Percentiles rank a stretch among this genome's conserved stretches.
phyloP scores from a whole-genome alignment of 352 stramenopile genomes.

The Globisporangium paroecandrum region DNA sequence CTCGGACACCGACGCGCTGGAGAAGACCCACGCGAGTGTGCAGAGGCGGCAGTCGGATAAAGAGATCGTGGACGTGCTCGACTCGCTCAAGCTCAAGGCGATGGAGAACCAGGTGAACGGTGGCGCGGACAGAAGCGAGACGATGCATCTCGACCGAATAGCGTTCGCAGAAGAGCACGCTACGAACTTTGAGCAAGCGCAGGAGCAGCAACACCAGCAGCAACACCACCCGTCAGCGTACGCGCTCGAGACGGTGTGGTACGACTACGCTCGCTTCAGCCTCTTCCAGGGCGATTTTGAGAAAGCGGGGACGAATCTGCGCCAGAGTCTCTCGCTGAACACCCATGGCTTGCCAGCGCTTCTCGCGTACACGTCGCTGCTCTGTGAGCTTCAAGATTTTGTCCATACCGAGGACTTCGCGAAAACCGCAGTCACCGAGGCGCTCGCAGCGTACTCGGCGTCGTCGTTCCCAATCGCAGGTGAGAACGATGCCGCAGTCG shows the following conservation, averaged over 20 bases:
- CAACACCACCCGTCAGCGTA: constrained; percentile 4
- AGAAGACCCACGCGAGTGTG: constrained; percentile 23
- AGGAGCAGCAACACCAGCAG: neutral
- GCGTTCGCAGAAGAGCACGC: constrained; percentile 44
- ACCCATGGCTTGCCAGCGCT: constrained; percentile 33
- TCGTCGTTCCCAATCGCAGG: constrained; percentile 5
- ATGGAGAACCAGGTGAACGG: constrained; percentile 72
- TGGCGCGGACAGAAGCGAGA: constrained; percentile 59
- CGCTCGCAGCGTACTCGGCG: constrained; percentile 19
- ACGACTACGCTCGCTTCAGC: constrained; percentile 66
- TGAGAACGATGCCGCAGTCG: neutral
- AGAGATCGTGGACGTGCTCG: constrained; percentile 27
- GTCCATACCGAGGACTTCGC: constrained; percentile 35
- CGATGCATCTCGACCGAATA: constrained; percentile 63
- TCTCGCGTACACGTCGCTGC: constrained; percentile 48
- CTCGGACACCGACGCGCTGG: constrained; percentile 30
- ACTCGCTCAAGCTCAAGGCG: constrained; percentile 44
- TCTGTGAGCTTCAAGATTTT: constrained; percentile 59
- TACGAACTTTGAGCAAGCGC: neutral
- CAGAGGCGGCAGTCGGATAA: constrained; percentile 23
- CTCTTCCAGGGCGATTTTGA: constrained; percentile 41
- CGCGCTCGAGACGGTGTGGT: constrained; percentile 41
- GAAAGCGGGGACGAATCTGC: constrained; percentile 50
- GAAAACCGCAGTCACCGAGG: constrained; percentile 36
- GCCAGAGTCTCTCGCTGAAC: constrained; percentile 58